Evolutionary conservation across 345 rosid species (phyloP), one percentile per base, ranked within the genome.

Genomic region (Euphorbia lathyris): DNA sequence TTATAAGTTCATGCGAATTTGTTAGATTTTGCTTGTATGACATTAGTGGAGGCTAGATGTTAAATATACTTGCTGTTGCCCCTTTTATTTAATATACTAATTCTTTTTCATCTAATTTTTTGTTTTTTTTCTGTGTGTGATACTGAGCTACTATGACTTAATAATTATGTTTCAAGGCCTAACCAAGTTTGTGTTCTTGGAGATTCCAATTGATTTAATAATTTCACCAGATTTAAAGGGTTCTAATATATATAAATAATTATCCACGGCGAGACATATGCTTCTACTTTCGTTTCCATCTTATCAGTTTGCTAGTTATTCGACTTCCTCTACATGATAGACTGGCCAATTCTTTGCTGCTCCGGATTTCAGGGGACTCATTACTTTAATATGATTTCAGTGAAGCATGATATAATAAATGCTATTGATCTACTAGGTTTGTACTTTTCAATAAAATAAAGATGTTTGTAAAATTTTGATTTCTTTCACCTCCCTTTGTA

Each of bases 331-430:
- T 58, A 53, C n/a, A 53, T 72, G 59, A 59, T 62, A 29, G 53
- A 52, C 52, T 22, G 70, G 65, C 29, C 38, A 65, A 42, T 72
- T 42, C 23, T 72, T 71, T 76, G 40, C 50, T 72, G 77, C 45
- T 74, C 55, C 67, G 67, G 77, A 67, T 72, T 71, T 43, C 91
- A 93, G 98, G 98, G 98, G 50, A 93, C 98, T n/a, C n/a, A n/a
- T n/a, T n/a, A n/a, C n/a, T n/a, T n/a, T 32, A 93, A 93, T 81
- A 91, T 93, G 98, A 94, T 91, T 77, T 91, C 98, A 56, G 96
- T 97, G 76, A 93, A 91, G 82, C 96, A 91, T 79, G 98, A 97
- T 66, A 96, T 93, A 68, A 93, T 93, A 66, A 91, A 94, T 72
- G 98, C 98, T 71, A 93, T 93, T 73, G 90, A 91, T 82, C 86